Conservation (phyloP, 805 yeast species). For the Myxozyma monticola region DNA sequence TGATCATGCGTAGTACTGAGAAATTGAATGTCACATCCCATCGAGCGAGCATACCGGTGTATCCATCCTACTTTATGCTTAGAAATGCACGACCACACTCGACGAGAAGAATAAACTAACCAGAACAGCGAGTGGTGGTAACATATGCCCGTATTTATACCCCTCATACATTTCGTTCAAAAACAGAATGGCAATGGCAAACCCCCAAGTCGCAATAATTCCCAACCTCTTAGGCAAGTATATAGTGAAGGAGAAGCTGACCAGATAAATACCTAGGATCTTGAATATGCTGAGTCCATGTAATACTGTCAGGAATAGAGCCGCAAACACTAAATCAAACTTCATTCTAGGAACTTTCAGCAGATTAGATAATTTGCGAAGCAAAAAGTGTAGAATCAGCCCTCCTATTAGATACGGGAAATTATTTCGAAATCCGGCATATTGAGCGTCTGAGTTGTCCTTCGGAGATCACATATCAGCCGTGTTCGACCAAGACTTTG, state of each 20-base stretch:
- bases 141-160: constrained; percentile 50
- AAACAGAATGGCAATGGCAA: constrained; percentile 76
- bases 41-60: constrained; percentile 74
- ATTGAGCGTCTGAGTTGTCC: constrained; percentile 90
- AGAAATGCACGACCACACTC: neutral
- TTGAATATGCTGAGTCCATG: constrained; percentile 78
- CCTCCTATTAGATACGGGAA: constrained; percentile 61
- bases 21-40: constrained; percentile 98
- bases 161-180: constrained; percentile 68
- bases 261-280: constrained; percentile 56
- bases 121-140: constrained; percentile 48
- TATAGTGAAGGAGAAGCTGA: constrained; percentile 54
- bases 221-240: constrained; percentile 19
- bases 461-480: constrained; percentile 15
- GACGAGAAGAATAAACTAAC: constrained; percentile 36
- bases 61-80: constrained; percentile 43
- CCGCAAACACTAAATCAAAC: constrained; percentile 76
- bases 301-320: constrained; percentile 64
- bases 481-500: neutral
- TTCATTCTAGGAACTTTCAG: constrained; percentile 43
- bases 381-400: constrained; percentile 52
- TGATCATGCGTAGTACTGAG: constrained; percentile 77
- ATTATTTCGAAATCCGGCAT: constrained; percentile 81
- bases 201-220: constrained; percentile 59
- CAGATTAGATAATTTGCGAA: constrained; percentile 45